A percentile compares a stretch with the other conserved stretches of the same genome.
These are phyloP conservation scores for Nemophila menziesii DNA, from an alignment of 257 asterid genomes.

Conservation along the genomic window DNA sequence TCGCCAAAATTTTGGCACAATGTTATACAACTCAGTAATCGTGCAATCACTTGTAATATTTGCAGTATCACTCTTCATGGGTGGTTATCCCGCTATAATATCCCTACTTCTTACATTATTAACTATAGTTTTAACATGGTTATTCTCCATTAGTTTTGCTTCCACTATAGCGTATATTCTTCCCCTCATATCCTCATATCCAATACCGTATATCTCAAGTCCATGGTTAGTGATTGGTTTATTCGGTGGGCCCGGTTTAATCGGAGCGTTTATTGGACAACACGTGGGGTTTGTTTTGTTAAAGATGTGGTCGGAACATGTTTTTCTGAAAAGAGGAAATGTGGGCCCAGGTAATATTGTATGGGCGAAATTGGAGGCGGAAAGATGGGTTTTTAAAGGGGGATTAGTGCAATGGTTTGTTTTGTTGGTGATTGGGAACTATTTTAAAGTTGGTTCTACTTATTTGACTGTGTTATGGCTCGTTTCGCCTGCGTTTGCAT, in stretches of 20 bases:
- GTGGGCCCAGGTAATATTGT: constrained; percentile 28
- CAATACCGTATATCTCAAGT: constrained; percentile 66
- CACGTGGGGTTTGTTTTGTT: constrained; percentile 58
- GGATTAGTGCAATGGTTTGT: constrained; percentile 82
- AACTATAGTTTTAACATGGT: constrained; percentile 72
- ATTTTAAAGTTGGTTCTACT: constrained; percentile 59
- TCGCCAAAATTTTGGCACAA: constrained; percentile 58
- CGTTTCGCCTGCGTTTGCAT: constrained; percentile 57
- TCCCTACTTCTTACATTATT: constrained; percentile 50
- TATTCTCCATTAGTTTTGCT: constrained; percentile 49
- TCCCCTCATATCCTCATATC: constrained; percentile 56
- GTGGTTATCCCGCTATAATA: constrained; percentile 57
- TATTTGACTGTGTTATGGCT: constrained; percentile 84
- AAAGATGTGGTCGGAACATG: constrained; percentile 32
- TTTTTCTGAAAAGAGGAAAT: constrained; percentile 27
- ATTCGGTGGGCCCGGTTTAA: constrained; percentile 81
- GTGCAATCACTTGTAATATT: constrained; percentile 74
- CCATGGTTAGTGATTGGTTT: constrained; percentile 75
- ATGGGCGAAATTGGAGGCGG: constrained; percentile 89
- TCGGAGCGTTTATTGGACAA: constrained; percentile 86
- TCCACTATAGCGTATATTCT: constrained; percentile 44
- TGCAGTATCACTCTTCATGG: constrained; percentile 57
- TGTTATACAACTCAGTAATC: constrained; percentile 77
- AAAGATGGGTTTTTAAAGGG: constrained; percentile 87
- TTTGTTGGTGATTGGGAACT: constrained; percentile 55